Evolutionary conservation across 1,139 yeast genomes (phyloP), one percentile per base, ranked within the genome.

Genomic region (Taphrina betulina): DNA sequence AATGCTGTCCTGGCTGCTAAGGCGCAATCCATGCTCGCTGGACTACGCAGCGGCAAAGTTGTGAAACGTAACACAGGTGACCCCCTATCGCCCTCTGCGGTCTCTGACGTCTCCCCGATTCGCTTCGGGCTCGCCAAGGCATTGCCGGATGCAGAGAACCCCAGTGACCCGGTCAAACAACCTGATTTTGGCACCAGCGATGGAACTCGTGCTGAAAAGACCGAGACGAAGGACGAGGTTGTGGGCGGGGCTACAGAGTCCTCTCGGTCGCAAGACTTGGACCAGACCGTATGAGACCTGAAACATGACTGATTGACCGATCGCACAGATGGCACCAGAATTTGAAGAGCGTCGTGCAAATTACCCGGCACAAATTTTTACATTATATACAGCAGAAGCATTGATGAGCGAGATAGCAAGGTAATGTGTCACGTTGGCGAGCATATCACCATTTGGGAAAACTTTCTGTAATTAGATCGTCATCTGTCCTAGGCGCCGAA

Each of bases 1-100:
- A 52, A 56, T 43, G 54, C 54, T 2, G 38, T 50, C 24, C 51
- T 57, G 33, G 58, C 59, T 17, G 57, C 57, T 16, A 40, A 54
- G 23, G 59, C 59, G n/a, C 59, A 57, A 24, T 43, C 51, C 17
- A 57, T 57, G 59, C 55, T 57, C 19, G 59, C 53, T 10, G 59
- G 59, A 8, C 37, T 57, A 20, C 46, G 59, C 10, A 52, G 57
- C 22, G 58, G 58, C 14, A 56, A 56, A 17, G 53, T 56, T 28
- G 41, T 57, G 3, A 38, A 35, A 24, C 35, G 41, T 3, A 29
- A 24, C 12, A 14, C 52, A 1, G 8, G 29, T n/a, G 50, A 44
- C 4, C 26, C 28, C 10, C 51, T 40, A 10, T 38, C 54, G 3
- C 54, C 54, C 5, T 40, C 45, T 3, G 35, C 23, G 40, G 20